These are phyloP conservation scores for Caryopteris hybrid DNA, from an alignment of 305 asterid species.

Conservation along the genomic window DNA sequence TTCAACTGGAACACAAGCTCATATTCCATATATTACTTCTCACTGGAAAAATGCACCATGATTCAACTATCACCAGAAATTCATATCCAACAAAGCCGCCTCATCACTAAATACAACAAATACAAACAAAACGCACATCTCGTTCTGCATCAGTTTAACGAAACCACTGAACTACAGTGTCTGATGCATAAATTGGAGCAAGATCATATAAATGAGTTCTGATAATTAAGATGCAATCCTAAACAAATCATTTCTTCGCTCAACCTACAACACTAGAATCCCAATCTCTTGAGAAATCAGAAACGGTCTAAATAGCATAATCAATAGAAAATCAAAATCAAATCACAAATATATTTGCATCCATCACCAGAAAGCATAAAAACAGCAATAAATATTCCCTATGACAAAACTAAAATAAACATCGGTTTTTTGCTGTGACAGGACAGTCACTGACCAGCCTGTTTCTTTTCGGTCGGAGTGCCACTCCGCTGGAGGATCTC, in stretches of 20 bases:
- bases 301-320: neutral
- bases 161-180: neutral
- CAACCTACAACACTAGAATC: neutral
- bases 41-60: neutral
- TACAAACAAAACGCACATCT: neutral
- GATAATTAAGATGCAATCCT: neutral
- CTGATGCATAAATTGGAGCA: neutral
- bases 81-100: neutral
- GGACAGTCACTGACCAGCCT: constrained; percentile 27
- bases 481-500: constrained; percentile 93
- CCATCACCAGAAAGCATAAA: constrained; percentile 1
- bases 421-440: neutral
- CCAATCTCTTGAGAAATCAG: neutral
- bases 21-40: neutral
- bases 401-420: neutral
- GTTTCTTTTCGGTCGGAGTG: constrained; percentile 61
- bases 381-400: neutral
- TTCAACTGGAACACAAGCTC: neutral
- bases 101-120: neutral
- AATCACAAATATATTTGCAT: neutral
- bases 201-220: neutral
- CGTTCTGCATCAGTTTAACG: neutral
- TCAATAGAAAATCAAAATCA: neutral
- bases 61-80: neutral
- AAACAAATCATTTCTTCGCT: neutral